These are phyloP conservation scores for Kokia cookei DNA, from an alignment of 441 rosid species.

Conservation along the genomic window DNA sequence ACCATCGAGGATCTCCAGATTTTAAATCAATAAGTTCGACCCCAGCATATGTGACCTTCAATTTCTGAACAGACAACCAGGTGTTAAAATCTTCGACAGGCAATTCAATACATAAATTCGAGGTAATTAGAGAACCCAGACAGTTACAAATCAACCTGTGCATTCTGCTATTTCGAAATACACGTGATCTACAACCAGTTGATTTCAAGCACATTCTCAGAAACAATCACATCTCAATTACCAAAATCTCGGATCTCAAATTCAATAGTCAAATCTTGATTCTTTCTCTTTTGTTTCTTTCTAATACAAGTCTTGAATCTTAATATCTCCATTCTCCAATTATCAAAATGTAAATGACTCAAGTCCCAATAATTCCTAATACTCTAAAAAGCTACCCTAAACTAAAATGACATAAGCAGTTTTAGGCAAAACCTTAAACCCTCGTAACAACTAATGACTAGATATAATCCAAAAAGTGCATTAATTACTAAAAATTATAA, in stretches of 20 bases:
- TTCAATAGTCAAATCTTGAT: neutral
- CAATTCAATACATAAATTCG: neutral
- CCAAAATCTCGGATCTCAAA: neutral
- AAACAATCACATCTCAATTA: neutral
- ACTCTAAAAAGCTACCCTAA: neutral
- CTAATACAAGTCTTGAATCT: neutral
- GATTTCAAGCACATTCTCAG: neutral
- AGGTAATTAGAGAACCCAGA: neutral
- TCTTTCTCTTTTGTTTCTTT: neutral
- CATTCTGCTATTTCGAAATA: neutral
- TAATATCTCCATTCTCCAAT: neutral
- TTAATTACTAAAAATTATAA: neutral
- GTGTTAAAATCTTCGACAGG: conserved; percentile 1
- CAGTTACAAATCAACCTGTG: neutral
- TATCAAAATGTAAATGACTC: neutral
- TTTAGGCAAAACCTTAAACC: neutral
- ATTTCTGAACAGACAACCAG: conserved; percentile 48
- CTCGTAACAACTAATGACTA: neutral
- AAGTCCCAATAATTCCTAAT: neutral
- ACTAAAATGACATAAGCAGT: neutral
- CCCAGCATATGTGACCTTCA: conserved; percentile 82
- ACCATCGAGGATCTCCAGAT: conserved; percentile 88
- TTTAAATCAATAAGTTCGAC: conserved; percentile 73
- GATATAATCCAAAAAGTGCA: neutral
- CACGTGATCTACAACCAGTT: neutral